Percentiles rank a stretch among this genome's conserved stretches.
phyloP scores from a whole-genome alignment of 495 filamentous ascomycete species.

The Xeromyces bisporus region DNA sequence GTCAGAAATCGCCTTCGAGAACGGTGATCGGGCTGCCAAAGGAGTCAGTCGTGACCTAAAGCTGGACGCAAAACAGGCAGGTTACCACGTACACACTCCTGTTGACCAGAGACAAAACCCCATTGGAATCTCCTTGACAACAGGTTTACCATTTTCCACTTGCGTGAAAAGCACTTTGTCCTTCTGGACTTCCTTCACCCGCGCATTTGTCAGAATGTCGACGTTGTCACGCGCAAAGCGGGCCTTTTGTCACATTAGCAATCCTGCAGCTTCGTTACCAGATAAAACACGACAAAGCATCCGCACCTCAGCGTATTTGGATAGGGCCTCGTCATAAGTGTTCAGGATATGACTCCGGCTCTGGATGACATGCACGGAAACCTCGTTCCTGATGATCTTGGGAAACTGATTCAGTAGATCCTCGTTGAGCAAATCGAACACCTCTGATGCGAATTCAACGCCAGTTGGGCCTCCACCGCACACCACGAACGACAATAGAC shows the following conservation, averaged over 20 bases:
- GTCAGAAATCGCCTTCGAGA: constrained; percentile 54
- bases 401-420: constrained; percentile 75
- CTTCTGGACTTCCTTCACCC: constrained; percentile 71
- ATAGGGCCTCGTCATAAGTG: constrained; percentile 92
- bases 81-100: constrained; percentile 47
- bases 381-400: constrained; percentile 79
- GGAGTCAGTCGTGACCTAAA: constrained; percentile 2
- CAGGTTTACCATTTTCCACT: constrained; percentile 49
- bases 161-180: constrained; percentile 84
- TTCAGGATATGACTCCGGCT: constrained; percentile 89
- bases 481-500: constrained; percentile 84
- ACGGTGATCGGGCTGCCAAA: constrained; percentile 51
- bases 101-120: constrained; percentile 98
- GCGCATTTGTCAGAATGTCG: constrained; percentile 75
- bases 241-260: constrained; percentile 26
- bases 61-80: not conserved
- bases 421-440: constrained; percentile 93
- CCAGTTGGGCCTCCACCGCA: constrained; percentile 93
- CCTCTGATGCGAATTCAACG: constrained; percentile 92
- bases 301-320: constrained; percentile 67
- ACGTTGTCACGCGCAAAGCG: constrained; percentile 83
- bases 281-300: not conserved
- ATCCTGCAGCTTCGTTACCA: not conserved
- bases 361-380: constrained; percentile 94
- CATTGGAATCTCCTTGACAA: constrained; percentile 87